A percentile compares a stretch with the other conserved stretches of the same genome.
phyloP scores from a whole-genome alignment of 257 asterid species.

The Penstemon barbatus region DNA sequence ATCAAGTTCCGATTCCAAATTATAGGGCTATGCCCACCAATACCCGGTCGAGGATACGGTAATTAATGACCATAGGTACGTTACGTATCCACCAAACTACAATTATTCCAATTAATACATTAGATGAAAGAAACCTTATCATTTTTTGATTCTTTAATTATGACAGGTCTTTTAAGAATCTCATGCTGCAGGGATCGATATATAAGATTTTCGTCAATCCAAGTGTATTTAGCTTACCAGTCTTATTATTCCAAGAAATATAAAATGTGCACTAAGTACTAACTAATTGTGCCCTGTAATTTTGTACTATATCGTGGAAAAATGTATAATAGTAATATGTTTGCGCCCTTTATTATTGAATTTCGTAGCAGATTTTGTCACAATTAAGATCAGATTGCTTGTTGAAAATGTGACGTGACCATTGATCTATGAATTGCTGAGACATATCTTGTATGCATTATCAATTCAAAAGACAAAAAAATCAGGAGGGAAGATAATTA shows the following conservation, averaged over 20 bases:
- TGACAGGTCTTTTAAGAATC: slow-evolving; percentile 71
- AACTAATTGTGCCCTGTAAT: background rate
- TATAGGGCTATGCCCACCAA: slow-evolving; percentile 37
- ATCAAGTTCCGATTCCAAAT: slow-evolving; percentile 54
- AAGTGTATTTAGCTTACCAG: background rate
- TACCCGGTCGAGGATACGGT: slow-evolving; percentile 34
- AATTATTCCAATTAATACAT: no score
- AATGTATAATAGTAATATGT: slow-evolving; percentile 15
- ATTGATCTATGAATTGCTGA: no score
- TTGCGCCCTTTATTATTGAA: background rate
- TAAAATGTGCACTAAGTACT: background rate
- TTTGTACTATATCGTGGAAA: slow-evolving; percentile 17
- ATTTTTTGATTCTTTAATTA: background rate
- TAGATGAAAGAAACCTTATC: background rate
- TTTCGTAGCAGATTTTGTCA: no score
- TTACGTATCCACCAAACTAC: no score
- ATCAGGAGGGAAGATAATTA: no score
- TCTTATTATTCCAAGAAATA: background rate
- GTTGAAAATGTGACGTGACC: no score
- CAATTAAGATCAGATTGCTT: no score
- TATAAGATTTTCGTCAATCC: slow-evolving; percentile 5
- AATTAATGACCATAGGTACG: slow-evolving; percentile 43
- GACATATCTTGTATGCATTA: no score
- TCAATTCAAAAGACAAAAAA: no score
- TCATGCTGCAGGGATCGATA: slow-evolving; percentile 46